Conservation (phyloP, 1,284 basidiomycete species). For the Ganoderma resinaceum region DNA sequence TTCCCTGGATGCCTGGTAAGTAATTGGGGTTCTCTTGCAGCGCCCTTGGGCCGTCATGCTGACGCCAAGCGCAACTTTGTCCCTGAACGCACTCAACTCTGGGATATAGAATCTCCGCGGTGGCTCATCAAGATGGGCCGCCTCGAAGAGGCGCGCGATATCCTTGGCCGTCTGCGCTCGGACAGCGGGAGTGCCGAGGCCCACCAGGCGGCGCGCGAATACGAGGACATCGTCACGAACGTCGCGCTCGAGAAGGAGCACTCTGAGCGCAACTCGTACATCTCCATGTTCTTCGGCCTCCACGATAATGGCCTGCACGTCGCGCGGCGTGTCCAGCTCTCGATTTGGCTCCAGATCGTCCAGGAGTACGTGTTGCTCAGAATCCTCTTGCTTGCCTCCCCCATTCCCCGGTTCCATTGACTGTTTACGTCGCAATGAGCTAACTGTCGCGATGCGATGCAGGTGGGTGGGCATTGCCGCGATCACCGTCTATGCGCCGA, state of each 20-base stretch:
- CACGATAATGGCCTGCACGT: slow-evolving; percentile 52
- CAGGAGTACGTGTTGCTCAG: slow-evolving; percentile 53
- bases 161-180: slow-evolving; percentile 46
- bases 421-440: slow-evolving; percentile 1
- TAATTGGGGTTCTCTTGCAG: slow-evolving; percentile 17
- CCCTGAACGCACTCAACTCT: neutral
- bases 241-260: slow-evolving; percentile 51
- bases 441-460: neutral
- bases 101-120: slow-evolving; percentile 55
- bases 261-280: slow-evolving; percentile 50
- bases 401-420: neutral
- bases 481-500: slow-evolving; percentile 58
- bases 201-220: slow-evolving; percentile 39
- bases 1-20: slow-evolving; percentile 40
- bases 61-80: neutral
- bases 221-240: slow-evolving; percentile 51
- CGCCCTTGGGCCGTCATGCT: neutral
- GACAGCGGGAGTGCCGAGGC: slow-evolving; percentile 39
- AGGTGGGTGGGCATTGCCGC: slow-evolving; percentile 60
- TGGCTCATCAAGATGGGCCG: slow-evolving; percentile 62
- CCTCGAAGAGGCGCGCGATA: slow-evolving; percentile 50
- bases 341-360: slow-evolving; percentile 57
- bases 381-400: neutral
- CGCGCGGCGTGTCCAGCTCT: slow-evolving; percentile 54
- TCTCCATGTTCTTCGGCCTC: slow-evolving; percentile 56